Percentiles rank a stretch among this genome's conserved stretches.
Conservation (phyloP, 768 basidiomycete genomes). For the Dacryopinax spathularia region DNA sequence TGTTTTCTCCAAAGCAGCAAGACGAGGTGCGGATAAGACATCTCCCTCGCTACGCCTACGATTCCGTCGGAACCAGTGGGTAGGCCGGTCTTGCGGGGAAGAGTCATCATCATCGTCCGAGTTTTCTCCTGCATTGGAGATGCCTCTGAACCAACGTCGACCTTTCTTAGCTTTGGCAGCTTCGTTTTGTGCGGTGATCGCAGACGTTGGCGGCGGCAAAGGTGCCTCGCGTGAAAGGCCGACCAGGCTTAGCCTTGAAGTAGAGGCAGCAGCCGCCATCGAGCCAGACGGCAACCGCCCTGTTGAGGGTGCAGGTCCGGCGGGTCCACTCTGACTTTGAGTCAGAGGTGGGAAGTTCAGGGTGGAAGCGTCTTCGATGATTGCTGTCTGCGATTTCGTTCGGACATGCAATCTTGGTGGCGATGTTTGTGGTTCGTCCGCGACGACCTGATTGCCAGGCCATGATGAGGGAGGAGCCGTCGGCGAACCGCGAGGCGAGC, state of each 20-base stretch:
- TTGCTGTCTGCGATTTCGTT: constrained; percentile 69
- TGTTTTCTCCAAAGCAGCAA: not conserved
- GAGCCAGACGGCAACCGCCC: not conserved
- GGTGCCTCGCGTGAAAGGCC: not conserved
- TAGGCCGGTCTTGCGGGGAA: not conserved
- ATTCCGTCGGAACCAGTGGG: not conserved
- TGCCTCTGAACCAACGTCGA: not conserved
- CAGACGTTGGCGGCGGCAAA: not conserved
- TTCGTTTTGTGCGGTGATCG: not conserved
- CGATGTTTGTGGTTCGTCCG: constrained; percentile 9
- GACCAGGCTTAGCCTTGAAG: not conserved
- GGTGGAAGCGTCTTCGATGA: constrained; percentile 51
- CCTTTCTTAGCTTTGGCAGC: not conserved
- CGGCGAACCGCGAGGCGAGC: constrained; percentile 30
- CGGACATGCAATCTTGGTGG: constrained; percentile 34
- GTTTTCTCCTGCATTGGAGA: not conserved
- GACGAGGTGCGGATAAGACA: not conserved
- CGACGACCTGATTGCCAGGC: constrained; percentile 27
- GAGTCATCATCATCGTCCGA: not conserved
- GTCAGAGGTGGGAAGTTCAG: not conserved
- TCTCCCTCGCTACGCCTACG: not conserved
- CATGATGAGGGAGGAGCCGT: constrained; percentile 40
- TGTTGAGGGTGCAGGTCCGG: not conserved
- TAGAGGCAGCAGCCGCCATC: not conserved
- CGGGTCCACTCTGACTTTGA: not conserved